Conservation (phyloP, 306 rosid genomes). For the Echinosophora koreensis region DNA sequence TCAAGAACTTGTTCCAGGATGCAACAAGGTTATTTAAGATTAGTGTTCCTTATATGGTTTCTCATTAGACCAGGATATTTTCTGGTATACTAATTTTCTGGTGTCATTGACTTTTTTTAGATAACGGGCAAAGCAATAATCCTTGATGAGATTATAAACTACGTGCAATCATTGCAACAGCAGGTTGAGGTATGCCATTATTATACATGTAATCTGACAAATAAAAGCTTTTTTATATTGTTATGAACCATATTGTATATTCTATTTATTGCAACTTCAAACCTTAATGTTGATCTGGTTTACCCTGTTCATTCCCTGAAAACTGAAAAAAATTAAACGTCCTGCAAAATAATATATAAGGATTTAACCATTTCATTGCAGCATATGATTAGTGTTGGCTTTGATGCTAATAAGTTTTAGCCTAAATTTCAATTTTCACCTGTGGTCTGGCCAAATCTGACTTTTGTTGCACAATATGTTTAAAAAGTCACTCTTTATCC, state of each 20-base stretch:
- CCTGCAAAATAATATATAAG: background rate
- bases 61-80: background rate
- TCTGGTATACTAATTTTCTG: background rate
- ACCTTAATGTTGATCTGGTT: conserved; percentile 15
- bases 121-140: conserved; percentile 88
- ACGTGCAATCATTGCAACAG: conserved; percentile 89
- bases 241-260: background rate
- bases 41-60: conserved; percentile 26
- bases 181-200: conserved; percentile 82
- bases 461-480: background rate
- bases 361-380: background rate
- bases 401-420: background rate
- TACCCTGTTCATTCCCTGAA: background rate
- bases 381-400: background rate
- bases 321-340: background rate
- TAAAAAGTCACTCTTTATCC: background rate
- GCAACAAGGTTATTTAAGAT: conserved; percentile 67
- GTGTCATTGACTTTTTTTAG: conserved; percentile 49
- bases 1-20: conserved; percentile 92
- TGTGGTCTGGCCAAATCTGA: background rate
- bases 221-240: background rate
- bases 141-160: conserved; percentile 92
- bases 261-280: background rate
- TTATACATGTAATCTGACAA: conserved; percentile 22
- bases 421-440: background rate